A percentile compares a stretch with the other conserved stretches of the same genome.
These are phyloP conservation scores for Cladosporium sp. DNA, from an alignment of 2,329 filamentous ascomycete species.

Conservation along the genomic window DNA sequence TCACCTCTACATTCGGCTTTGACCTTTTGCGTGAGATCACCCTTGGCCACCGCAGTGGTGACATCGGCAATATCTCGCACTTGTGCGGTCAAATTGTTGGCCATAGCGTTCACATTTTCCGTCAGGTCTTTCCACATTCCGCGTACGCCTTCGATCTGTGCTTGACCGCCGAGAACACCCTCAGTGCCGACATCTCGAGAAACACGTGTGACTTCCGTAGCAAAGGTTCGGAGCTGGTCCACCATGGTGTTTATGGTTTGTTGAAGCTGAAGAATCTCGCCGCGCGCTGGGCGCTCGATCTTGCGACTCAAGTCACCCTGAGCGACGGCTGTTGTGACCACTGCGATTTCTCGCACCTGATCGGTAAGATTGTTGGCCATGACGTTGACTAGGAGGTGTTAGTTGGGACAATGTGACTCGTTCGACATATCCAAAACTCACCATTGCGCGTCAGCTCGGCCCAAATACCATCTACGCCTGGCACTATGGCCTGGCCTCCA, in stretches of 20 bases:
- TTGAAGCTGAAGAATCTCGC: slow-evolving; percentile 93
- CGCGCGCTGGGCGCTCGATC: slow-evolving; percentile 89
- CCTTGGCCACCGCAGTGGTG: slow-evolving; percentile 55
- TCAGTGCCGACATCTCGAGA: slow-evolving; percentile 66
- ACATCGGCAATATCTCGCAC: slow-evolving; percentile 57
- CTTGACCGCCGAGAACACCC: slow-evolving; percentile 64
- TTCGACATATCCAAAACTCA: slow-evolving; percentile 36
- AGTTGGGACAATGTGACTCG: slow-evolving; percentile 22
- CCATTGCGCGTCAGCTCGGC: slow-evolving; percentile 78
- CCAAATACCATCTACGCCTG: slow-evolving; percentile 95
- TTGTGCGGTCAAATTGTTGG: slow-evolving; percentile 55
- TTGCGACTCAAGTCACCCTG: slow-evolving; percentile 94
- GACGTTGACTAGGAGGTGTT: slow-evolving; percentile 70
- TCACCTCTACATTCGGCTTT: slow-evolving; percentile 56
- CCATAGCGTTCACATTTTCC: slow-evolving; percentile 57
- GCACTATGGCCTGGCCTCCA: slow-evolving; percentile 89
- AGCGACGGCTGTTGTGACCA: slow-evolving; percentile 93
- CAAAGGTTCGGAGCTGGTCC: slow-evolving; percentile 66
- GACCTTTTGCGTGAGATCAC: slow-evolving; percentile 55
- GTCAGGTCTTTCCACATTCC: slow-evolving; percentile 69
- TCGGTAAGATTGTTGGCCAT: slow-evolving; percentile 99
- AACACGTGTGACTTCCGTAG: slow-evolving; percentile 65
- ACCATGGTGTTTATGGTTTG: slow-evolving; percentile 78
- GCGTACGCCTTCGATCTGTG: slow-evolving; percentile 65
- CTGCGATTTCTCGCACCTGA: slow-evolving; percentile 95